phyloP scores from a whole-genome alignment of 371 early-diverging fungal genomes.

The Capillidium rhysosporum region DNA sequence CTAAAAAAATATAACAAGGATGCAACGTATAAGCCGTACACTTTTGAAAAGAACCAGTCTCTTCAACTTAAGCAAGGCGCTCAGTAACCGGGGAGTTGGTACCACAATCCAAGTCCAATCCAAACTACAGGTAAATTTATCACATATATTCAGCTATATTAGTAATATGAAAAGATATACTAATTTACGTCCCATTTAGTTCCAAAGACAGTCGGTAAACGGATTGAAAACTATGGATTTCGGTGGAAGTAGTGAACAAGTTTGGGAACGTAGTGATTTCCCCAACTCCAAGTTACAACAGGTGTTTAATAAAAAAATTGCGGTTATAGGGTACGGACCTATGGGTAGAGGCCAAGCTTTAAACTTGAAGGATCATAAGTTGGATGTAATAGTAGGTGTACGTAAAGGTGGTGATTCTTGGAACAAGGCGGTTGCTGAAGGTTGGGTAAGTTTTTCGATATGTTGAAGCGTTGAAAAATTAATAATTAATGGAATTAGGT shows the following conservation, averaged over 20 bases:
- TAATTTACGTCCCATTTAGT: neutral
- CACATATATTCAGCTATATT: too few relatives aligned
- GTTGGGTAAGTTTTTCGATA: slow-evolving; percentile 35
- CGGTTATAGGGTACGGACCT: slow-evolving; percentile 93
- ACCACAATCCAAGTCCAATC: too few relatives aligned
- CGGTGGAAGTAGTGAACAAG: slow-evolving; percentile 79
- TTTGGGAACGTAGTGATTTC: slow-evolving; percentile 89
- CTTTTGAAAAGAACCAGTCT: too few relatives aligned
- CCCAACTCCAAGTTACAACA: slow-evolving; percentile 76
- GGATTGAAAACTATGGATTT: slow-evolving; percentile 86
- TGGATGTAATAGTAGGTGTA: slow-evolving; percentile 88
- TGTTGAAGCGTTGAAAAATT: neutral
- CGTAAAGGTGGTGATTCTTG: slow-evolving; percentile 81
- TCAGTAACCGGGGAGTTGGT: too few relatives aligned
- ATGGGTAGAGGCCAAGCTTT: slow-evolving; percentile 93
- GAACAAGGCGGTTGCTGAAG: slow-evolving; percentile 84
- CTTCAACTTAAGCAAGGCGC: too few relatives aligned
- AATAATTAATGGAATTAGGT: slow-evolving; percentile 25
- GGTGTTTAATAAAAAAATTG: slow-evolving; percentile 86
- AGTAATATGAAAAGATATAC: too few relatives aligned
- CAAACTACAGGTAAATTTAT: too few relatives aligned
- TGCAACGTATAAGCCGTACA: too few relatives aligned
- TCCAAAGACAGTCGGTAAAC: neutral
- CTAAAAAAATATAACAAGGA: too few relatives aligned
- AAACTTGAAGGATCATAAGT: slow-evolving; percentile 90